A percentile compares a stretch with the other conserved stretches of the same genome.
Evolutionary conservation across 164 flowering plant genomes (phyloP).

Genomic region (Umbilicus rupestris): DNA sequence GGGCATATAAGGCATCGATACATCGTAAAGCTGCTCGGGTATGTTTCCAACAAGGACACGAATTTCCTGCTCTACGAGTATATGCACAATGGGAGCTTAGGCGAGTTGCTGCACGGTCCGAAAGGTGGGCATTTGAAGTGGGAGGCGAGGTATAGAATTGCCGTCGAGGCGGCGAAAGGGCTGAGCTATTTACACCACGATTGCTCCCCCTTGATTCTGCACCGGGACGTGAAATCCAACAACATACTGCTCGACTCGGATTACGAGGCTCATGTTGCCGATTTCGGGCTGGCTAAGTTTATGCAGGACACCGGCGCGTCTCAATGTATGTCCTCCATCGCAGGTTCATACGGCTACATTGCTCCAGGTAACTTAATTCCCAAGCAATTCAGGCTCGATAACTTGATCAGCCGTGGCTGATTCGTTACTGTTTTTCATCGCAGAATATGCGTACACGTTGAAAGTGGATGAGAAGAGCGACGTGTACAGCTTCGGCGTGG

Average conservation of each 20-base stretch:
- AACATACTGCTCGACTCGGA: constrained; percentile 75
- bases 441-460: constrained; percentile 92
- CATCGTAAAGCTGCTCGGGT: constrained; percentile 74
- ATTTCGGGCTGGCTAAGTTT: constrained; percentile 93
- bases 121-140: constrained; percentile 75
- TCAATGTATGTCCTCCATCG: constrained; percentile 88
- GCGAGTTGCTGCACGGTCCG: constrained; percentile 66
- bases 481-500: constrained; percentile 96
- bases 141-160: constrained; percentile 68
- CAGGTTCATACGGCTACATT: constrained; percentile 96
- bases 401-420: neutral
- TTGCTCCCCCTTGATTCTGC: constrained; percentile 77
- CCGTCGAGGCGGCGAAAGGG: constrained; percentile 78
- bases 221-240: constrained; percentile 83
- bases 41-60: constrained; percentile 68
- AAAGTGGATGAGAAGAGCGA: constrained; percentile 90
- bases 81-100: constrained; percentile 93
- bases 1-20: constrained; percentile 79
- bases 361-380: constrained; percentile 58
- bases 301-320: constrained; percentile 64
- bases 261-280: constrained; percentile 90
- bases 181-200: constrained; percentile 90
- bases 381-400: neutral
- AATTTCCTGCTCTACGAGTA: constrained; percentile 79
- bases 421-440: neutral